phyloP scores from a whole-genome alignment of 140 eudicot species.

The Anethum foeniculum region DNA sequence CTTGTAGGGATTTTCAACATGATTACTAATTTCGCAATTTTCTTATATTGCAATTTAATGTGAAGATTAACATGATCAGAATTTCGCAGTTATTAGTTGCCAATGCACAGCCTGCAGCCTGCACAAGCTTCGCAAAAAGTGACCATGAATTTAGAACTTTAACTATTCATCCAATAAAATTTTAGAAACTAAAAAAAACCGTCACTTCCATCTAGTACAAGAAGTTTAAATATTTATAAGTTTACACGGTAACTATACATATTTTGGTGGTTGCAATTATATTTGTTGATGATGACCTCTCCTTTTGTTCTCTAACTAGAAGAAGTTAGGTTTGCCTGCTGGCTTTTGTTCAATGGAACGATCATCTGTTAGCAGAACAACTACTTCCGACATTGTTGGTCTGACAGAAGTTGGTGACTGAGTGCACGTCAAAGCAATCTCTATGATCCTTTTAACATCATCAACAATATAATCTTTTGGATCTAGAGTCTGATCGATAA shows the following conservation, averaged over 20 bases:
- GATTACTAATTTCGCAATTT: too few relatives aligned
- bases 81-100: too few relatives aligned
- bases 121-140: too few relatives aligned
- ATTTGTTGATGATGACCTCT: background rate
- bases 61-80: too few relatives aligned
- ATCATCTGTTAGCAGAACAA: conserved; percentile 26
- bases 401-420: conserved; percentile 30
- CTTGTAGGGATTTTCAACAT: too few relatives aligned
- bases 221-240: background rate
- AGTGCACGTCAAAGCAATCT: conserved; percentile 40
- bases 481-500: conserved; percentile 36
- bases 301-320: background rate
- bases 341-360: conserved; percentile 11
- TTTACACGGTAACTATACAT: background rate
- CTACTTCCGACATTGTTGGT: conserved; percentile 49
- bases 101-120: too few relatives aligned
- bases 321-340: background rate
- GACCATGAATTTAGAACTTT: too few relatives aligned
- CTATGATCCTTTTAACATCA: conserved; percentile 25
- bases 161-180: background rate
- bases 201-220: background rate
- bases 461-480: conserved; percentile 15
- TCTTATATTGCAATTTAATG: too few relatives aligned
- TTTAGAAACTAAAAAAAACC: background rate
- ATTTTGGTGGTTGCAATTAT: background rate